Evolutionary conservation across 805 yeast species (phyloP), one percentile per base, ranked within the genome.

Genomic region (Candida awuae): DNA sequence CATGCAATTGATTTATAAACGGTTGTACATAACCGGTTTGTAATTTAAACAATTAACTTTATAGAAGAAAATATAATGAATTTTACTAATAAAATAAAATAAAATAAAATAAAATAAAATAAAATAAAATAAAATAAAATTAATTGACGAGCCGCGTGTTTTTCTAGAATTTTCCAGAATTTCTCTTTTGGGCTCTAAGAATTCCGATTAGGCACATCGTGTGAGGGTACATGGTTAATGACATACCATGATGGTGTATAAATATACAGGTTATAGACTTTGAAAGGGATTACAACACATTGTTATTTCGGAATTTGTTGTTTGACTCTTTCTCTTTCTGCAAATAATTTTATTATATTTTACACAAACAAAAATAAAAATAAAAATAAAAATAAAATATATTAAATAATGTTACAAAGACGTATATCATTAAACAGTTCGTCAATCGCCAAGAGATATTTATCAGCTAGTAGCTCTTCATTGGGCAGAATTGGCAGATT

Each of bases 401-500:
- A 23, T 12, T 23, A 9, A 23, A 31, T 6, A 14, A 34, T 34
- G 36, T 23, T 34, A 25, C 36, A 34, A 34, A 34, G 36, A 25
- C 21, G 18, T 6, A 21, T 27, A 34, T 23, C 21, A n/a, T 25
- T 14, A 10, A 25, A 25, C n/a, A 14, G 14, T 12, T 25, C 28
- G n/a, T 5, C 28, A 25, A 25, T 25, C 4, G 10, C 28, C 10
- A 25, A 25, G 12, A 25, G 28, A 9, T 25, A 25, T 25, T 25
- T 10, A 7, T 6, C 28, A 25, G 10, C 28, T 5, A 25, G 14
- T 5, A 25, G 13, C 10, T 25, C 28, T 6, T 6, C n/a, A 13
- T 4, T 25, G 10, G 28, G 14, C 10, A 12, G 4, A 12, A 25
- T 12, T 25, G 28, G n/a, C 12, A 25, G 12, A 25, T 6, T 6